phyloP scores from a whole-genome alignment of 1,284 basidiomycete species.

The Fomitopsis betulina region DNA sequence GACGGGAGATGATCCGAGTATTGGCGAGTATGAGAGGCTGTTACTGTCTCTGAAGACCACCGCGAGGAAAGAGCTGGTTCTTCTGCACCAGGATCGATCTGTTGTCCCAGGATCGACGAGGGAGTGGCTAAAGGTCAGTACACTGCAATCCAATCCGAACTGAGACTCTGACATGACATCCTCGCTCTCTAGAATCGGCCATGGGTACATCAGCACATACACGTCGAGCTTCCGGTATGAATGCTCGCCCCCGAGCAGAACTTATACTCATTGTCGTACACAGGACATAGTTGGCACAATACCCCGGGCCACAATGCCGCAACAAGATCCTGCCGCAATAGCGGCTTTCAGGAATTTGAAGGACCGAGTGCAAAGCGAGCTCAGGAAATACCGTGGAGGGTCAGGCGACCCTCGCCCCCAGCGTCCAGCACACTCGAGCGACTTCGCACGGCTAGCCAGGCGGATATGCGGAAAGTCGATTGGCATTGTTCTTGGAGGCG shows the following conservation, averaged over 20 bases:
- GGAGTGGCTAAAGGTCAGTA: constrained; percentile 86
- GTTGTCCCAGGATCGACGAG: constrained; percentile 91
- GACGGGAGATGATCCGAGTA: constrained; percentile 86
- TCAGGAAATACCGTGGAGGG: constrained; percentile 81
- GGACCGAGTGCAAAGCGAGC: constrained; percentile 85
- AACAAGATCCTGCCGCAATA: constrained; percentile 86
- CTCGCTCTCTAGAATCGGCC: constrained; percentile 68
- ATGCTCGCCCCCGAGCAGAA: not conserved
- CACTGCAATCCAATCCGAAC: not conserved
- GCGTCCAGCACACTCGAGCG: constrained; percentile 78
- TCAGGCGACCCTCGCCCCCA: constrained; percentile 69
- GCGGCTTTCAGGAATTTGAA: constrained; percentile 87
- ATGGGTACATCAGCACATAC: constrained; percentile 92
- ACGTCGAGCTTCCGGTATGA: constrained; percentile 81
- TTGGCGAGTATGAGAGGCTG: constrained; percentile 92
- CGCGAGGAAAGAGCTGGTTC: constrained; percentile 92
- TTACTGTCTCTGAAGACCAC: constrained; percentile 95
- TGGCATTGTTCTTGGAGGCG: constrained; percentile 93
- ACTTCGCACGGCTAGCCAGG: constrained; percentile 91
- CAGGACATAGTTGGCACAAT: constrained; percentile 63
- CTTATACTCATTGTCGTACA: not conserved
- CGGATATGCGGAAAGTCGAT: constrained; percentile 92
- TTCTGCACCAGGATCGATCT: constrained; percentile 89
- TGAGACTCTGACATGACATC: not conserved
- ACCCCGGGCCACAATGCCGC: constrained; percentile 48